phyloP scores from a whole-genome alignment of 768 basidiomycete genomes.

The Daedalea quercina region DNA sequence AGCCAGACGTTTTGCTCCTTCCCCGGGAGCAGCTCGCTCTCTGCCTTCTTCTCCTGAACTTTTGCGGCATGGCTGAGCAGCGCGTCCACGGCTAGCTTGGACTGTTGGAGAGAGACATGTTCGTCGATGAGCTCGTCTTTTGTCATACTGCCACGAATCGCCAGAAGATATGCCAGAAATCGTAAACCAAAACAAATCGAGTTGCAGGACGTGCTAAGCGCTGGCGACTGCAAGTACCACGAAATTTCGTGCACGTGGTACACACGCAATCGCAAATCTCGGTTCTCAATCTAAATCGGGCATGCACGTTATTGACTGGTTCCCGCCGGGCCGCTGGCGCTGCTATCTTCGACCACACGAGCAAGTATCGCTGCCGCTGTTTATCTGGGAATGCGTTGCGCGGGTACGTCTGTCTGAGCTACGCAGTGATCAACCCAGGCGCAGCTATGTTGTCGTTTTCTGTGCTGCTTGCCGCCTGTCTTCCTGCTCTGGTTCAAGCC shows the following conservation, averaged over 20 bases:
- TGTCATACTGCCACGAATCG: background rate
- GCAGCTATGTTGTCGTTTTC: too few species aligned
- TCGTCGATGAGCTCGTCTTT: conserved; percentile 47
- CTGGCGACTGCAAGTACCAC: too few species aligned
- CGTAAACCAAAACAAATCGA: background rate
- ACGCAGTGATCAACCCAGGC: too few species aligned
- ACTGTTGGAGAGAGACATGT: conserved; percentile 67
- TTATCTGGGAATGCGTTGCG: too few species aligned
- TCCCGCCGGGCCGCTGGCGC: too few species aligned
- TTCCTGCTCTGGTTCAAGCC: too few species aligned
- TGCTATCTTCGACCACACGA: too few species aligned
- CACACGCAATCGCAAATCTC: background rate
- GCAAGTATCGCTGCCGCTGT: too few species aligned
- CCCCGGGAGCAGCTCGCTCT: conserved; percentile 66
- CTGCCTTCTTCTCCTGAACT: conserved; percentile 54
- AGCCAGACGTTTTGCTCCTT: conserved; percentile 90
- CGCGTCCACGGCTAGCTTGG: conserved; percentile 71
- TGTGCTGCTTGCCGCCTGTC: too few species aligned
- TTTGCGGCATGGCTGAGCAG: conserved; percentile 67
- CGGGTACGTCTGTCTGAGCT: too few species aligned
- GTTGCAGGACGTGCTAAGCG: too few species aligned
- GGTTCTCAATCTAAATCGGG: background rate
- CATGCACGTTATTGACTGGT: background rate
- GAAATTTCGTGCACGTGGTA: background rate
- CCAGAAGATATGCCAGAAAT: background rate